Conservation (phyloP, 768 basidiomycete genomes). For the Auriscalpium orientale region DNA sequence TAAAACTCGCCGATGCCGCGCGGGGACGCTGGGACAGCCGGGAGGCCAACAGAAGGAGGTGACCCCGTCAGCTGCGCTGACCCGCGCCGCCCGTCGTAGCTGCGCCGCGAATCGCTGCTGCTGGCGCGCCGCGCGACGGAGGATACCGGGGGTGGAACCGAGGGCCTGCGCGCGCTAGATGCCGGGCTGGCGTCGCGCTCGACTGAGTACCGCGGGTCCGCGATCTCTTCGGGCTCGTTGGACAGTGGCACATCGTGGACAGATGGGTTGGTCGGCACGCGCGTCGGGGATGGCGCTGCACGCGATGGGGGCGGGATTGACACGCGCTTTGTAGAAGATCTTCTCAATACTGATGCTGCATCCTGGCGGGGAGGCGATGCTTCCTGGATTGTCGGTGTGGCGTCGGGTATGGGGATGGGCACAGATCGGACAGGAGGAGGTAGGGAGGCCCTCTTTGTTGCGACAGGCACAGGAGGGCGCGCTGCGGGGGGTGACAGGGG, state of each 20-base stretch:
- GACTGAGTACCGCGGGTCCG: not conserved
- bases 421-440: not conserved
- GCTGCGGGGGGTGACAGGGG: constrained; percentile 1
- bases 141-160: not conserved
- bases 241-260: constrained; percentile 5
- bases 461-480: not conserved
- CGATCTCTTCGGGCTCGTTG: constrained; percentile 4
- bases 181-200: not conserved
- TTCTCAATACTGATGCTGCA: not conserved
- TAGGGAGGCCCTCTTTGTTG: constrained; percentile 7
- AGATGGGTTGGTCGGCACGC: not conserved
- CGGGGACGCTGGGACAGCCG: not conserved
- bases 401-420: not conserved
- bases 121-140: not conserved
- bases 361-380: not conserved
- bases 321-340: constrained; percentile 6
- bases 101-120: constrained; percentile 5
- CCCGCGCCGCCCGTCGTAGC: constrained; percentile 3
- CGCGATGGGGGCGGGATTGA: constrained; percentile 12
- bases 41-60: not conserved
- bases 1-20: not conserved
- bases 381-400: not conserved
- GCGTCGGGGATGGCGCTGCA: constrained; percentile 1
- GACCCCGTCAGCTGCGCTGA: not conserved
- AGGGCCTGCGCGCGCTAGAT: not conserved